A percentile compares a stretch with the other conserved stretches of the same genome.
Conservation (phyloP, 2,329 filamentous ascomycete species). For the Calonectria pauciramosa region DNA sequence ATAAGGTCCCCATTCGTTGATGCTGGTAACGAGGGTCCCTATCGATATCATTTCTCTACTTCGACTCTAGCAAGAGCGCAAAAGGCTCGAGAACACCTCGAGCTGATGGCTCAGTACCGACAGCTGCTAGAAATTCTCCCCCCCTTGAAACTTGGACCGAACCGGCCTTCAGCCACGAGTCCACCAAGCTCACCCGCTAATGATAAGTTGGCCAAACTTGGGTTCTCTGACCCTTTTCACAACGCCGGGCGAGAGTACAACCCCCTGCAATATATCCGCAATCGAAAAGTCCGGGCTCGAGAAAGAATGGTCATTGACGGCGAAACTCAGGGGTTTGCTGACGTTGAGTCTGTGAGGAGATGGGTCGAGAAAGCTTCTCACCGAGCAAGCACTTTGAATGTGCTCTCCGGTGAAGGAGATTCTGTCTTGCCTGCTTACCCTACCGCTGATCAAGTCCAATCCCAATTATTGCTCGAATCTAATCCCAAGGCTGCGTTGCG, state of each 20-base stretch:
- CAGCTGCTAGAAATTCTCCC: conserved; percentile 84
- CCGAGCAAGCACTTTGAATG: conserved; percentile 45
- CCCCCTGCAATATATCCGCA: conserved; percentile 91
- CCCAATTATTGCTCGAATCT: conserved; percentile 59
- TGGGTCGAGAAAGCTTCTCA: conserved; percentile 81
- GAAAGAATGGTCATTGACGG: conserved; percentile 82
- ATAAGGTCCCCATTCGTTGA: conserved; percentile 63
- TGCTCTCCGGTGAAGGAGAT: conserved; percentile 40
- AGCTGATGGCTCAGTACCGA: conserved; percentile 87
- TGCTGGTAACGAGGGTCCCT: conserved; percentile 56
- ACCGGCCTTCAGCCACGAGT: conserved; percentile 56
- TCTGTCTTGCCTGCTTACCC: conserved; percentile 60
- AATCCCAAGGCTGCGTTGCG: conserved; percentile 66
- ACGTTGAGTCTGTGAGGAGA: conserved; percentile 76
- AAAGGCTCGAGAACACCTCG: conserved; percentile 87
- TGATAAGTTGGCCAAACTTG: conserved; percentile 48
- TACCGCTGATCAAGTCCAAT: conserved; percentile 59
- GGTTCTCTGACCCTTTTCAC: conserved; percentile 48
- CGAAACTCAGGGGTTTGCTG: conserved; percentile 81
- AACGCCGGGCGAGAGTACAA: conserved; percentile 83
- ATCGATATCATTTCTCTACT: conserved; percentile 78
- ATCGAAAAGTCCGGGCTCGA: conserved; percentile 85
- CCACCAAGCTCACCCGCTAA: conserved; percentile 56
- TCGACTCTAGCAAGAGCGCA: conserved; percentile 87
- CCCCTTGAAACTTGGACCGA: conserved; percentile 70